Percentiles rank a stretch among this genome's conserved stretches.
Conservation (phyloP, 352 stramenopile genomes). For the Chloridella minuta region DNA sequence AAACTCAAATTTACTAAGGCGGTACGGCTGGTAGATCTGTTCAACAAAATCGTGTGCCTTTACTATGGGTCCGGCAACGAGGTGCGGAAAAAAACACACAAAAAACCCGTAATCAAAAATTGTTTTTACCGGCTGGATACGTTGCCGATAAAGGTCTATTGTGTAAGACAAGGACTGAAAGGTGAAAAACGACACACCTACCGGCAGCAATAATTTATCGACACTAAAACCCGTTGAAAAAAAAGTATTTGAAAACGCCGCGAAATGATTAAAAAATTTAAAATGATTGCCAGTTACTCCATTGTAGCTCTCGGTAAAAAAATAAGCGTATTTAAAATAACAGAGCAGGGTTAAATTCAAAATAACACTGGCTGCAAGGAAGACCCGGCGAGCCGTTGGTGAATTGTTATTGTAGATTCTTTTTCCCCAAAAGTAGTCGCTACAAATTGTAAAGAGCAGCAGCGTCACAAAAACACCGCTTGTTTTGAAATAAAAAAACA, state of each 20-base stretch:
- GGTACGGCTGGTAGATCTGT: neutral
- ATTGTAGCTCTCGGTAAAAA: neutral
- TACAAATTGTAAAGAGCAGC: neutral
- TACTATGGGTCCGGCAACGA: neutral
- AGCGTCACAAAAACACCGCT: neutral
- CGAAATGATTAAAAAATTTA: neutral
- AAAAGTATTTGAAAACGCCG: neutral
- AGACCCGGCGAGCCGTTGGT: neutral
- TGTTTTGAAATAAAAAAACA: conserved; percentile 8
- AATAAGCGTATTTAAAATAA: neutral
- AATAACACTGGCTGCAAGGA: neutral
- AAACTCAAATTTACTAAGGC: neutral
- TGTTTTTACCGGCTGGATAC: neutral
- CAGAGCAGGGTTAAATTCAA: neutral
- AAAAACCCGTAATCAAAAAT: neutral
- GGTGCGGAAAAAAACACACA: neutral
- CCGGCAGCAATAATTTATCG: neutral
- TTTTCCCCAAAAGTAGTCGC: neutral
- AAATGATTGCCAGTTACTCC: neutral
- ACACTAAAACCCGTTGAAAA: neutral
- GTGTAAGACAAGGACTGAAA: neutral
- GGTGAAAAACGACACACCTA: neutral
- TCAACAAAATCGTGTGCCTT: neutral
- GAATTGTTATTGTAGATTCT: neutral
- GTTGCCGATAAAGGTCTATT: neutral